These are phyloP conservation scores for Leptoxyphium fumago DNA, from an alignment of 2,329 filamentous ascomycete species.

Conservation along the genomic window DNA sequence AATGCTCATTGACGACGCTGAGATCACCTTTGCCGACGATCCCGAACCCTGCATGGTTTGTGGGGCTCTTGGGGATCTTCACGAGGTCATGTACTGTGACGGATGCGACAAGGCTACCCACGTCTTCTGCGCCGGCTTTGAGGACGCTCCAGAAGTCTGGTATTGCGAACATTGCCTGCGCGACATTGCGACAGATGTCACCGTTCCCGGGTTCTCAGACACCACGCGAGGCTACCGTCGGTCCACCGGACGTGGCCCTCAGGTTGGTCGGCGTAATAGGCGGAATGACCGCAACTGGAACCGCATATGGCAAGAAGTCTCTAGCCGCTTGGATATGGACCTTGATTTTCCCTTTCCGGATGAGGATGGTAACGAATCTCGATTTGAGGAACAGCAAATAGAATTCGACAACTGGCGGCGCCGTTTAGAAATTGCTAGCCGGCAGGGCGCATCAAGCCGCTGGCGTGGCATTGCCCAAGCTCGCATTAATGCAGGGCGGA, in stretches of 20 bases:
- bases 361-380: constrained; percentile 41
- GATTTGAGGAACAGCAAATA: constrained; percentile 39
- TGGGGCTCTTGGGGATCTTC: constrained; percentile 64
- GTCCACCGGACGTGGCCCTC: constrained; percentile 1
- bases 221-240: constrained; percentile 12
- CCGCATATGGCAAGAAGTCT: constrained; percentile 78
- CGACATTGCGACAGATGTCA: constrained; percentile 17
- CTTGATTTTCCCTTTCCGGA: constrained; percentile 77
- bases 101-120: constrained; percentile 82
- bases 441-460: constrained; percentile 57
- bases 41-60: constrained; percentile 72
- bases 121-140: constrained; percentile 77
- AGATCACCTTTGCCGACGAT: constrained; percentile 45
- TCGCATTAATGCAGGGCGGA: constrained; percentile 25
- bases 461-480: constrained; percentile 37
- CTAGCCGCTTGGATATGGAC: constrained; percentile 62
- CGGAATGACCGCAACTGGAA: constrained; percentile 36
- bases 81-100: constrained; percentile 78
- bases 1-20: constrained; percentile 52
- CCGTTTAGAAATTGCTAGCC: constrained; percentile 65
- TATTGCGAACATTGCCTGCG: constrained; percentile 71
- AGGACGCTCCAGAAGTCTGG: constrained; percentile 47
- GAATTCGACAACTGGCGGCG: constrained; percentile 65
- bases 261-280: not conserved
- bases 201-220: constrained; percentile 12